These are phyloP conservation scores for Thymus quinquecostatus DNA, from an alignment of 257 asterid genomes.

Conservation along the genomic window DNA sequence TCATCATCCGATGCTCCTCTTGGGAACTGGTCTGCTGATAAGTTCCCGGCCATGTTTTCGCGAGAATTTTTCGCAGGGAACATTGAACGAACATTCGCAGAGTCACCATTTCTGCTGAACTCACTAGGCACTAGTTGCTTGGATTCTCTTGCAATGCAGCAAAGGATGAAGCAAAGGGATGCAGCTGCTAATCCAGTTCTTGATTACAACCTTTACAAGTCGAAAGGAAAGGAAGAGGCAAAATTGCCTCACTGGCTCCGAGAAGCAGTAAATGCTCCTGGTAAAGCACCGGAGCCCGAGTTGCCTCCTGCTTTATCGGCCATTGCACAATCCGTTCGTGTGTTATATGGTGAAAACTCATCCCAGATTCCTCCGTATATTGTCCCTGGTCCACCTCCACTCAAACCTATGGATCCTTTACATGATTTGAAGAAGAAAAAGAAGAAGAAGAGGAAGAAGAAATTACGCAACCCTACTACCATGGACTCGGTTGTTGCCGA, in stretches of 20 bases:
- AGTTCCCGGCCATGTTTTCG: conserved; percentile 51
- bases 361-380: conserved; percentile 78
- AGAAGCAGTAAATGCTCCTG: conserved; percentile 76
- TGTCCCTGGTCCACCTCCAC: conserved; percentile 76
- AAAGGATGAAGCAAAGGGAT: conserved; percentile 45
- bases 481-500: conserved; percentile 34
- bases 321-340: conserved; percentile 80
- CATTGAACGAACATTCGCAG: conserved; percentile 45
- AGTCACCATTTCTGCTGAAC: conserved; percentile 59
- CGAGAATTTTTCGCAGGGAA: conserved; percentile 53
- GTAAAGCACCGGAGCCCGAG: conserved; percentile 45
- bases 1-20: conserved; percentile 50
- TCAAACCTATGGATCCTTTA: conserved; percentile 74
- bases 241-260: conserved; percentile 95
- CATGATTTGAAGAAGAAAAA: conserved; percentile 54
- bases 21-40: conserved; percentile 52
- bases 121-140: conserved; percentile 61
- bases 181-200: conserved; percentile 36
- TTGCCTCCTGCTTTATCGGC: conserved; percentile 81
- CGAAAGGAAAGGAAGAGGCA: conserved; percentile 68
- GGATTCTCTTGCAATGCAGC: conserved; percentile 52
- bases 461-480: conserved; percentile 25
- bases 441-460: conserved; percentile 66
- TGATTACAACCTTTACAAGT: conserved; percentile 35
- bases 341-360: conserved; percentile 69